A percentile compares a stretch with the other conserved stretches of the same genome.
These are phyloP conservation scores for Cytidiella melzeri DNA, from an alignment of 768 basidiomycete species.

Conservation along the genomic window DNA sequence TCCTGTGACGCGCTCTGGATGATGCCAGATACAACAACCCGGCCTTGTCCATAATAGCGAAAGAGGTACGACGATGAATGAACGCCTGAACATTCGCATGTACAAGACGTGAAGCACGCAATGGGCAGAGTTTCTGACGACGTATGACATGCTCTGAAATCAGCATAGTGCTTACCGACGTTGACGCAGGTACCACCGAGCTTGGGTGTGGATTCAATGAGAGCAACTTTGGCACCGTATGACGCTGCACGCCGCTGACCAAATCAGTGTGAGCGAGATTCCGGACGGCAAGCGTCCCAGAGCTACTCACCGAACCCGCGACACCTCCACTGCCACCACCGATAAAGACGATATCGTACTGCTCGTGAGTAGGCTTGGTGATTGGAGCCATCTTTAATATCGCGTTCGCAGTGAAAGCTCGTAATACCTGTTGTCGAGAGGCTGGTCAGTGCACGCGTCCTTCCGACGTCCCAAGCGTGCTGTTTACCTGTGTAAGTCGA, in stretches of 20 bases:
- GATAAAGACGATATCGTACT: constrained; percentile 83
- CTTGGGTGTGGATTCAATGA: constrained; percentile 69
- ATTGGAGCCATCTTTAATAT: constrained; percentile 65
- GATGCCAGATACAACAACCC: too few relatives aligned
- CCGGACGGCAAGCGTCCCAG: neutral
- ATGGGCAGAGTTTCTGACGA: too few relatives aligned
- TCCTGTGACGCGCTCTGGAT: too few relatives aligned
- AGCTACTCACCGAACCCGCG: constrained; percentile 65
- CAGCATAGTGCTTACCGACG: constrained; percentile 61
- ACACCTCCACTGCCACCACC: constrained; percentile 95
- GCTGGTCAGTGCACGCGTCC: too few relatives aligned
- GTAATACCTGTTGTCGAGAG: constrained; percentile 6
- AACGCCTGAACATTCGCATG: too few relatives aligned
- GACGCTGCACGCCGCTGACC: constrained; percentile 79
- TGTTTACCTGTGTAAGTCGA: constrained; percentile 11
- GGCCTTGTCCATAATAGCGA: too few relatives aligned
- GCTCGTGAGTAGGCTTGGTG: constrained; percentile 52
- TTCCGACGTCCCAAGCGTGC: too few relatives aligned
- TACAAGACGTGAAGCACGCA: too few relatives aligned
- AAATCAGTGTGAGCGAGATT: constrained; percentile 5
- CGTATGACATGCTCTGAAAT: too few relatives aligned
- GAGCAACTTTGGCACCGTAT: constrained; percentile 90
- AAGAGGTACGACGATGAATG: too few relatives aligned
- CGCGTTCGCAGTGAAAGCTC: constrained; percentile 45
- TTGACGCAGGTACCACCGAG: constrained; percentile 98